phyloP scores from a whole-genome alignment of 768 basidiomycete species.

The Omphalotus guepiniiformis region DNA sequence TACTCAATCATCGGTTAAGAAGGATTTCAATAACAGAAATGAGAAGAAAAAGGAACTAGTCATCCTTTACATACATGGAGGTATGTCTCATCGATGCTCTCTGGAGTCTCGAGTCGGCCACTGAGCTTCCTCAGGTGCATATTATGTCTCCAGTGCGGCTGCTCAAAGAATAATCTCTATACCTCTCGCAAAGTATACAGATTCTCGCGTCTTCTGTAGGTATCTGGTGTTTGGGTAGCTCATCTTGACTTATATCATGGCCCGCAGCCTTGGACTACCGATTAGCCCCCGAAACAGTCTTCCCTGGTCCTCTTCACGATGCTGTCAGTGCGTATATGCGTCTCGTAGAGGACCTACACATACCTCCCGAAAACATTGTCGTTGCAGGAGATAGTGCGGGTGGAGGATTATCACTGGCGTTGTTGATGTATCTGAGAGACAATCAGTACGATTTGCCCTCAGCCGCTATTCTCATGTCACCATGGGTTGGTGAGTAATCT shows the following conservation, averaged over 20 bases:
- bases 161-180: constrained; percentile 90
- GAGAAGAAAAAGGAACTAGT: constrained; percentile 63
- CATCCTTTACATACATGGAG: constrained; percentile 92
- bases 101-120: no score
- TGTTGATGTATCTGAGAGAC: constrained; percentile 94
- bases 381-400: constrained; percentile 93
- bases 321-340: constrained; percentile 85
- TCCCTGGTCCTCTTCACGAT: constrained; percentile 87
- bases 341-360: constrained; percentile 80
- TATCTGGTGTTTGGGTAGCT: background rate
- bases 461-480: constrained; percentile 85
- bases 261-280: constrained; percentile 89
- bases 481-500: constrained; percentile 82
- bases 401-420: constrained; percentile 79
- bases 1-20: constrained; percentile 24
- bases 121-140: constrained; percentile 58
- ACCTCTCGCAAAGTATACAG: constrained; percentile 82
- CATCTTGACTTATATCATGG: background rate
- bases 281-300: constrained; percentile 90
- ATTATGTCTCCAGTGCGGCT: constrained; percentile 88
- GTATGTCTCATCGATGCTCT: constrained; percentile 35
- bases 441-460: constrained; percentile 80
- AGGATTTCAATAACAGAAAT: constrained; percentile 14
- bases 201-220: constrained; percentile 79
- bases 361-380: constrained; percentile 88